A percentile compares a stretch with the other conserved stretches of the same genome.
phyloP scores from a whole-genome alignment of 1,139 yeast genomes.

The Diutina neorugosa region DNA sequence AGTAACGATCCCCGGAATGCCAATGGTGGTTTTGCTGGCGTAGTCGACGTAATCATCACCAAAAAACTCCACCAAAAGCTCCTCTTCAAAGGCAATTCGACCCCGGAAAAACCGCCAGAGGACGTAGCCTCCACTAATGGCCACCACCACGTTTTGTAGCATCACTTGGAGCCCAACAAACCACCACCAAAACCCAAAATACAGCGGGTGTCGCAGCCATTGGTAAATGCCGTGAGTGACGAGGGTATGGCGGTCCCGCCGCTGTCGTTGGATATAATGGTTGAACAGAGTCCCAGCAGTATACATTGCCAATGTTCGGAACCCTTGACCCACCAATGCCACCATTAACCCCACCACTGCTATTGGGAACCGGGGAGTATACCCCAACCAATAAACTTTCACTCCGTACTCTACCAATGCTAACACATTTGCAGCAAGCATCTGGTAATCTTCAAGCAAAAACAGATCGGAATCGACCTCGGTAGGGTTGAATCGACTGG shows the following conservation, averaged over 20 bases:
- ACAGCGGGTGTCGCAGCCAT: conserved; percentile 73
- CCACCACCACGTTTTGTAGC: conserved; percentile 40
- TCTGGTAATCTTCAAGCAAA: conserved; percentile 43
- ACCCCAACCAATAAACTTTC: not conserved
- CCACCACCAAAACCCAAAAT: conserved; percentile 90
- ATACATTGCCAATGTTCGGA: conserved; percentile 70
- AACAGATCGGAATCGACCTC: conserved; percentile 68
- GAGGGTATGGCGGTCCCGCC: conserved; percentile 41
- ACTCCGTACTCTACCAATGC: not conserved
- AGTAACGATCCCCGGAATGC: conserved; percentile 39
- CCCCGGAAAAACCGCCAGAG: conserved; percentile 57
- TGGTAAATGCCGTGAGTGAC: conserved; percentile 67
- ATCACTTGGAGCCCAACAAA: conserved; percentile 74
- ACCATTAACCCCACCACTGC: conserved; percentile 33
- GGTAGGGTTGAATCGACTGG: conserved; percentile 58
- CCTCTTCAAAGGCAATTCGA: conserved; percentile 66
- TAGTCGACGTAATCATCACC: conserved; percentile 52
- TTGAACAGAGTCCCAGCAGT: conserved; percentile 85
- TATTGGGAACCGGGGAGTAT: no score
- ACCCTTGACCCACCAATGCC: conserved; percentile 46
- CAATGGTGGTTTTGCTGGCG: conserved; percentile 33
- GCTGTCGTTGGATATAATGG: conserved; percentile 55
- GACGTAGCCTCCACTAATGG: conserved; percentile 31
- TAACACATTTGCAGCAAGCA: not conserved
- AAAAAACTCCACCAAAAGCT: conserved; percentile 50